A percentile compares a stretch with the other conserved stretches of the same genome.
phyloP scores from a whole-genome alignment of 345 rosid genomes.

The Salix exigua region DNA sequence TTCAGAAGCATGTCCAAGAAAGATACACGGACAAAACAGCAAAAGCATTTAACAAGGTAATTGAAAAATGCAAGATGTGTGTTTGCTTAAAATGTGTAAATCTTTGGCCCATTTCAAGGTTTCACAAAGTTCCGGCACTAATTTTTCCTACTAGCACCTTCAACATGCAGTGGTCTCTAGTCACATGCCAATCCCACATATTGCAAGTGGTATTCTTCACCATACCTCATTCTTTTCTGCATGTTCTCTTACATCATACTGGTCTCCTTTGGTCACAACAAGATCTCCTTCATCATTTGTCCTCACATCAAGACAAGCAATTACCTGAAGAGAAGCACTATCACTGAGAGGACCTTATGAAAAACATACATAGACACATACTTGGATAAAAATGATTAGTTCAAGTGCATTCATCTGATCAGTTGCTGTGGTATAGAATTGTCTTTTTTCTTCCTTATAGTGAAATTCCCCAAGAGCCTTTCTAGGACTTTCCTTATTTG shows the following conservation, averaged over 20 bases:
- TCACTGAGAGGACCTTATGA: background rate
- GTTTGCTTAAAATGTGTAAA: background rate
- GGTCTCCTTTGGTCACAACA: conserved; percentile 97
- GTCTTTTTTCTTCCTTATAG: no score
- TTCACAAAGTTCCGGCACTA: background rate
- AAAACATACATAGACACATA: background rate
- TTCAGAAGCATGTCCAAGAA: background rate
- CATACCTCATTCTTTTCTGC: conserved; percentile 82
- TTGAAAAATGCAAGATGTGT: background rate
- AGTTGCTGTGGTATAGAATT: no score
- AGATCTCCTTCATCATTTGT: conserved; percentile 92
- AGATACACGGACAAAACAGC: background rate
- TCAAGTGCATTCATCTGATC: background rate
- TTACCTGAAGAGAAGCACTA: conserved; percentile 54
- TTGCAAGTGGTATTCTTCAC: background rate
- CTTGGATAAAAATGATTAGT: background rate
- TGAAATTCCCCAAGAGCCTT: no score
- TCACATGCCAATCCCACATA: background rate
- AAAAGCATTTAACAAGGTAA: background rate
- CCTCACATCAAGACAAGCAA: conserved; percentile 99
- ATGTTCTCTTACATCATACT: conserved; percentile 84
- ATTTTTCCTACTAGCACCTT: background rate
- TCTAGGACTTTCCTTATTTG: background rate
- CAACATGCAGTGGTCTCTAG: background rate
- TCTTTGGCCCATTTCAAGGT: background rate